Conservation (phyloP, 768 basidiomycete species). For the Lentinula sp. region DNA sequence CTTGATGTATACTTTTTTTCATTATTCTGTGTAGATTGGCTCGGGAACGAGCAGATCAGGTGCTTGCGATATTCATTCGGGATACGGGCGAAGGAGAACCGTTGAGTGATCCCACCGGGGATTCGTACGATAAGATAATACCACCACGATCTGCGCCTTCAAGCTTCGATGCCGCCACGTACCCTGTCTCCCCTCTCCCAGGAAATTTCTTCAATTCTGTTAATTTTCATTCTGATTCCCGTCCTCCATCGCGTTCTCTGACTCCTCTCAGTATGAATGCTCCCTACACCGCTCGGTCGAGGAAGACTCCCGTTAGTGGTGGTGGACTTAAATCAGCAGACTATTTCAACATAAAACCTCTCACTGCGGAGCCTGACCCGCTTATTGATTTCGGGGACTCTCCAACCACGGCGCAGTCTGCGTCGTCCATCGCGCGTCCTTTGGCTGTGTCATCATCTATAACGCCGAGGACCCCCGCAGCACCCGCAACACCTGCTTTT, state of each 20-base stretch:
- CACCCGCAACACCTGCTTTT: slow-evolving; percentile 6
- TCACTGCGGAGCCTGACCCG: not conserved
- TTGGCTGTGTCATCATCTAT: slow-evolving; percentile 1
- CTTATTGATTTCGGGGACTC: not conserved
- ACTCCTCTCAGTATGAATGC: not conserved
- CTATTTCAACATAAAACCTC: not conserved
- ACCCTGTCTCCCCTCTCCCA: slow-evolving; percentile 2
- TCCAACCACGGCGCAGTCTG: not conserved
- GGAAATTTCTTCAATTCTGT: not conserved
- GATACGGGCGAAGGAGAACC: slow-evolving; percentile 49
- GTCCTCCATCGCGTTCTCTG: slow-evolving; percentile 7
- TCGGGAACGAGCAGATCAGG: slow-evolving; percentile 56
- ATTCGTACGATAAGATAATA: slow-evolving; percentile 11
- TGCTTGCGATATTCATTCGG: slow-evolving; percentile 79
- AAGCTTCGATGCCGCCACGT: not conserved
- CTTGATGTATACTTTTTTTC: not conserved
- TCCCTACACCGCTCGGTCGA: not conserved
- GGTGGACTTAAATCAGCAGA: not conserved
- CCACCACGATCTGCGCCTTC: not conserved
- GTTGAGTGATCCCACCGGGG: slow-evolving; percentile 64
- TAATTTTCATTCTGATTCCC: not conserved
- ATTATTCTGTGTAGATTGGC: slow-evolving; percentile 40
- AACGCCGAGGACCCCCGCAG: slow-evolving; percentile 7
- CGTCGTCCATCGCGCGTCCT: not conserved
- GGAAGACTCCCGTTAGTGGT: not conserved